Conservation (phyloP, 257 asterid species). For the Galeopsis tetrahit region DNA sequence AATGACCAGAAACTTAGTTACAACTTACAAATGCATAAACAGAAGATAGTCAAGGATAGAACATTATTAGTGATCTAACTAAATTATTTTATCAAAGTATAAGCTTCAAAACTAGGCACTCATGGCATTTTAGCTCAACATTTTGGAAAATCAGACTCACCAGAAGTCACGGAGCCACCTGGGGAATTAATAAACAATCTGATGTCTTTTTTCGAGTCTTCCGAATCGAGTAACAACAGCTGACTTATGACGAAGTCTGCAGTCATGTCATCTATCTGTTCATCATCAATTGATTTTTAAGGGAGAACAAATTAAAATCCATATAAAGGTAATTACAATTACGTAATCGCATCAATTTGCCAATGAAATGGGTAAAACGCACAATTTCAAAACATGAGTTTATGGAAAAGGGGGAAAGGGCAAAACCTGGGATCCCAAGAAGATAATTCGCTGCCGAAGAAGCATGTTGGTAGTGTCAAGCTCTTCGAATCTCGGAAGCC, state of each 20-base stretch:
- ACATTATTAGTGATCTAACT: not conserved
- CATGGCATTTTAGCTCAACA: slow-evolving; percentile 10
- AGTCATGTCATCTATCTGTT: slow-evolving; percentile 80
- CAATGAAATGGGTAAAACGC: not conserved
- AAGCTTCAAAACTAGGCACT: slow-evolving; percentile 10
- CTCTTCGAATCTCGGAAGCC: slow-evolving; percentile 93
- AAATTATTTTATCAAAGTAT: not conserved
- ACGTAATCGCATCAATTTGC: not conserved
- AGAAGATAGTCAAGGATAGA: not conserved
- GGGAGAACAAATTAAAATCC: slow-evolving; percentile 12
- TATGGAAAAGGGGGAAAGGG: not conserved
- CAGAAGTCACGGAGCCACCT: slow-evolving; percentile 97
- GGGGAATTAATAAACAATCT: slow-evolving; percentile 88
- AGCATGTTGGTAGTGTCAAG: slow-evolving; percentile 98
- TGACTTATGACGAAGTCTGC: slow-evolving; percentile 90
- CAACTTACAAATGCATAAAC: not conserved
- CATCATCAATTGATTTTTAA: slow-evolving; percentile 34
- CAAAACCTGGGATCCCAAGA: slow-evolving; percentile 84
- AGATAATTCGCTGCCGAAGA: slow-evolving; percentile 92
- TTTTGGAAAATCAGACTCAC: slow-evolving; percentile 45
- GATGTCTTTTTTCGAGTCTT: slow-evolving; percentile 79
- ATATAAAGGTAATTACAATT: slow-evolving; percentile 2
- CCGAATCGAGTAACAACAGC: slow-evolving; percentile 84
- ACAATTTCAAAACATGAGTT: not conserved
- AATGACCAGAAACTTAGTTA: not conserved